Evolutionary conservation across 768 basidiomycete genomes (phyloP), one percentile per base, ranked within the genome.

Genomic region (Hypholoma fasciculare): DNA sequence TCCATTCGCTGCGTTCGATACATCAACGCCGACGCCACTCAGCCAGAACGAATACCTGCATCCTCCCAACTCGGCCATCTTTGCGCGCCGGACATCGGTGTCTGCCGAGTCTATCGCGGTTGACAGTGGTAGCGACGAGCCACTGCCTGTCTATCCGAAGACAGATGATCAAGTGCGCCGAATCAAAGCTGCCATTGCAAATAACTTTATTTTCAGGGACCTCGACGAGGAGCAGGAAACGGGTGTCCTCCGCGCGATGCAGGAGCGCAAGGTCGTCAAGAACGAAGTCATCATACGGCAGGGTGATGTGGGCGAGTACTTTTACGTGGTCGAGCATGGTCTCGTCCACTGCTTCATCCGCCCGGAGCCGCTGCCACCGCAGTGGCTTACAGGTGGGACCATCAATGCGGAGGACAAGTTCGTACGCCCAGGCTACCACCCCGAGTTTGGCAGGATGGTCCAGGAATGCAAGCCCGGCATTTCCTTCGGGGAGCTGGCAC

Each of bases 31-130:
- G 1, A 77, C 78, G 58, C 81, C 80, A 65, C 73, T 74, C 64
- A 78, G 77, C 57, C 76, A 80, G 17, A 82, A 80, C 17, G 88
- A 91, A 67, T 89, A 83, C 64, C 79, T 93, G n/a, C 84, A 87
- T 43, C 82, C 88, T 0, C 88, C 88, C 19, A 83, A 82, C 5
- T 82, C 88, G 71, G 90, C 87, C 65, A 92, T 87, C 69, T 83
- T 98, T 69, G 93, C 93, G 30, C 86, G 97, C 38, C 87, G 97
- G 43, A 91, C 92, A 2, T 98, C 96, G 38, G 94, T 99, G 58
- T 94, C 92, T 54, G 97, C 97, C 4, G 97, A 99, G 72, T 94
- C 95, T 3, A 94, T 98, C 69, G 85, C 85, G n/a, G 84, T 97
- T 54, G 84, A 91, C 70, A 83, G 84, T 67, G 77, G 77, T 58